phyloP scores from a whole-genome alignment of 2,329 filamentous ascomycete genomes.

The Colletotrichum phormii region DNA sequence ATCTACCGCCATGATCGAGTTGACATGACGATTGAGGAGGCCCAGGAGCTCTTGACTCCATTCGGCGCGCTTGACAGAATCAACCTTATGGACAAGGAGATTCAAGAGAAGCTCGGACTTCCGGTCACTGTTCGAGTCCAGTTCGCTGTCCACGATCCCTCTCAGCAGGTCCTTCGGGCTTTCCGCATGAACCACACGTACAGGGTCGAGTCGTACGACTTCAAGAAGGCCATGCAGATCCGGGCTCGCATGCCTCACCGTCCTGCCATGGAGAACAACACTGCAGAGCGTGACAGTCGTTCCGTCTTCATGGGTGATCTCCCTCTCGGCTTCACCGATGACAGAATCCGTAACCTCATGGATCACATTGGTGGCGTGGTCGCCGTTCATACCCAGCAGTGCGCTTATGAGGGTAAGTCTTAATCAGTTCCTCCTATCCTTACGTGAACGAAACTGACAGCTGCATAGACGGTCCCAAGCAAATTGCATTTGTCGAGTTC shows the following conservation, averaged over 20 bases:
- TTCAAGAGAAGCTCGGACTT: conserved; percentile 49
- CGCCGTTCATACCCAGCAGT: conserved; percentile 43
- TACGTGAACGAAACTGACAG: not conserved
- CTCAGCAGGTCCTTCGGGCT: conserved; percentile 59
- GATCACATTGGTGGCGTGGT: conserved; percentile 52
- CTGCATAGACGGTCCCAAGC: conserved; percentile 28
- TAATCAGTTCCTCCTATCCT: not conserved
- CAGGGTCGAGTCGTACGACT: conserved; percentile 45
- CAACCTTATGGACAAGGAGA: conserved; percentile 44
- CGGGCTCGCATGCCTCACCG: conserved; percentile 32
- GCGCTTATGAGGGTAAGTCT: conserved; percentile 24
- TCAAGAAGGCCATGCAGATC: conserved; percentile 39
- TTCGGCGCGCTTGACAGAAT: conserved; percentile 57
- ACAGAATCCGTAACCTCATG: conserved; percentile 51
- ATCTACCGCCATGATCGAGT: conserved; percentile 54
- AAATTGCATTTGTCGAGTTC: conserved; percentile 55
- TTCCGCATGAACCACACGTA: conserved; percentile 48
- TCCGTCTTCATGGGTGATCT: conserved; percentile 62
- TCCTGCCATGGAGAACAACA: conserved; percentile 48
- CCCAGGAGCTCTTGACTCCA: conserved; percentile 51
- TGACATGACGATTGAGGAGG: conserved; percentile 57
- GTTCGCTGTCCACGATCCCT: conserved; percentile 63
- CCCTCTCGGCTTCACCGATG: conserved; percentile 50
- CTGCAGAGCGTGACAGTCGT: conserved; percentile 53
- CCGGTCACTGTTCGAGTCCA: conserved; percentile 56